Conservation (phyloP, 1,284 basidiomycete species). For the Cutaneotrichosporon mucoides region DNA sequence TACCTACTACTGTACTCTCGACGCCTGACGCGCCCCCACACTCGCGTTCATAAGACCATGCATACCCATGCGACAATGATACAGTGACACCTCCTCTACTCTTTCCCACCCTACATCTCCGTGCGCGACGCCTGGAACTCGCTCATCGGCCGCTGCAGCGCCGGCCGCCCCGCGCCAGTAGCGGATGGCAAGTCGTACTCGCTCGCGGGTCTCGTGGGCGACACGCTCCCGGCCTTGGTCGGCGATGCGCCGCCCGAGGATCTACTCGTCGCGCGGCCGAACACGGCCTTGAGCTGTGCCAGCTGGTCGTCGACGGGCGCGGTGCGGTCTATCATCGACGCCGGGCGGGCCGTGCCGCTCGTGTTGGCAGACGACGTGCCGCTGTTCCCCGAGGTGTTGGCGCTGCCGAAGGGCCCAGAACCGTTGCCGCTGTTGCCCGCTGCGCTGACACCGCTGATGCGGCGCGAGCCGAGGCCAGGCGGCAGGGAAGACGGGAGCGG, state of each 20-base stretch:
- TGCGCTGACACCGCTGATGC: not conserved
- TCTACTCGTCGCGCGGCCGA: slow-evolving; percentile 13
- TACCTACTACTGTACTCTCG: too few relatives aligned
- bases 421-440: too few relatives aligned
- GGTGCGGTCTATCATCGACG: slow-evolving; percentile 5
- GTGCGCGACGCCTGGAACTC: slow-evolving; percentile 4
- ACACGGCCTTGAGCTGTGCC: slow-evolving; percentile 41
- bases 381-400: too few relatives aligned
- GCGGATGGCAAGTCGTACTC: not conserved
- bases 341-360: slow-evolving; percentile 4
- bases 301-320: slow-evolving; percentile 38
- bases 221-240: not conserved
- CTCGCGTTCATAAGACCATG: too few relatives aligned
- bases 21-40: too few relatives aligned
- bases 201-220: slow-evolving; percentile 3
- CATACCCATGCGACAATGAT: too few relatives aligned
- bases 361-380: not conserved
- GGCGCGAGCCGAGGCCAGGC: slow-evolving; percentile 7
- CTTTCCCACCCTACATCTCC: not conserved
- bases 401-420: too few relatives aligned
- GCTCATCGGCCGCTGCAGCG: slow-evolving; percentile 6
- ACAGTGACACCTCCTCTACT: too few relatives aligned
- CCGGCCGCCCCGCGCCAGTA: not conserved
- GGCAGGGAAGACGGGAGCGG: not conserved
- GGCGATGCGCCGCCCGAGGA: not conserved